Evolutionary conservation across 768 basidiomycete species (phyloP).

Genomic region (Tricholoma terreum): DNA sequence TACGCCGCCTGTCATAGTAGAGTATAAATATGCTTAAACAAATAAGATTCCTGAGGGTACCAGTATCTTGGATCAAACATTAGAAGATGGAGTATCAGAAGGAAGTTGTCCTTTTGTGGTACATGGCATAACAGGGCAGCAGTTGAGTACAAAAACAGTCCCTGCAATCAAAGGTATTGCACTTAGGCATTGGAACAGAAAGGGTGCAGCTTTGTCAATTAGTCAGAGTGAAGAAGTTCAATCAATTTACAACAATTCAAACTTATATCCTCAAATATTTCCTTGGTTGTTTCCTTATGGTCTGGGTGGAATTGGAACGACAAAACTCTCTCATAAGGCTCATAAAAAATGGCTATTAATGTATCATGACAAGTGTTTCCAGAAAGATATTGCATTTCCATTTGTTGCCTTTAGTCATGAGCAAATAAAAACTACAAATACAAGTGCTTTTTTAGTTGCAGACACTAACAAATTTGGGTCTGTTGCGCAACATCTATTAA

Average conservation of each 20-base stretch:
- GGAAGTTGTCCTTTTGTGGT: slow-evolving; percentile 36
- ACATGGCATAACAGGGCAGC: slow-evolving; percentile 29
- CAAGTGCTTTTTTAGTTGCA: no score
- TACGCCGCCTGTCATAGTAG: slow-evolving; percentile 21
- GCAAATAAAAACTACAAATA: no score
- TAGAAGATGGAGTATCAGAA: slow-evolving; percentile 23
- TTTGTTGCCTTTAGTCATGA: no score
- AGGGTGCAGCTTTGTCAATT: slow-evolving; percentile 24
- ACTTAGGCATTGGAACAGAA: slow-evolving; percentile 21
- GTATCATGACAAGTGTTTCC: no score
- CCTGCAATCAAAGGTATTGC: slow-evolving; percentile 14
- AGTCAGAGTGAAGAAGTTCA: slow-evolving; percentile 20
- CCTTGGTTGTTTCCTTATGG: slow-evolving; percentile 46
- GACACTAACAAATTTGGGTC: no score
- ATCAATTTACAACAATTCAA: slow-evolving; percentile 19
- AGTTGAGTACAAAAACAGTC: slow-evolving; percentile 23
- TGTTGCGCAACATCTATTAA: no score
- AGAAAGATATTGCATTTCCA: no score
- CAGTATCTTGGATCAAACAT: slow-evolving; percentile 24
- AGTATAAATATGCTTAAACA: slow-evolving; percentile 13
- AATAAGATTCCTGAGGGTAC: slow-evolving; percentile 21
- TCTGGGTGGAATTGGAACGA: slow-evolving; percentile 23
- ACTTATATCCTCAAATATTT: slow-evolving; percentile 37
- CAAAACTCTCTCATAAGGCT: slow-evolving; percentile 9
- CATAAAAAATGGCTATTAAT: slow-evolving; percentile 28